Percentiles rank a stretch among this genome's conserved stretches.
Evolutionary conservation across 345 rosid genomes (phyloP).

Genomic region (Gynandropsis gynandra): DNA sequence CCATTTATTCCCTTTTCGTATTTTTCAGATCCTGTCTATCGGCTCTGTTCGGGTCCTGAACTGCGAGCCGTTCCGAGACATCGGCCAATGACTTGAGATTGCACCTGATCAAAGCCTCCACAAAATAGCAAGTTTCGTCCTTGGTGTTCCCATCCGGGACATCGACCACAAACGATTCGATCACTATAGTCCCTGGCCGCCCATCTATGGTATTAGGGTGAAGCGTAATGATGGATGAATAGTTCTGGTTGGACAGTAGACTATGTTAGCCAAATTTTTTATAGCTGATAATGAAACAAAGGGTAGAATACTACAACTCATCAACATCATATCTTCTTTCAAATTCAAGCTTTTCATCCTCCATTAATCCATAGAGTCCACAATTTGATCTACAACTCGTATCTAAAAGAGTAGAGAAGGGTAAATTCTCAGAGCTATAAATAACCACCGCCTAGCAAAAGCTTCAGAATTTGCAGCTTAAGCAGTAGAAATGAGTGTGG

Average conservation of each 20-base stretch:
- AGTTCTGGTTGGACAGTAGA: constrained; percentile 47
- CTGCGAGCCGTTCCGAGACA: constrained; percentile 79
- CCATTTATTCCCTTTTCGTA: neutral
- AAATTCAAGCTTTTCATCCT: too few species aligned
- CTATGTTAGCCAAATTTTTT: neutral
- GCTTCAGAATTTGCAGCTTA: too few species aligned
- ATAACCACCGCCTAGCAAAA: too few species aligned
- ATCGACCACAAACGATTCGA: constrained; percentile 90
- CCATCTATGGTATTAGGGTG: constrained; percentile 89
- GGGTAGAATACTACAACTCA: too few species aligned
- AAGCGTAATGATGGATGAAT: constrained; percentile 80
- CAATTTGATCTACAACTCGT: too few species aligned
- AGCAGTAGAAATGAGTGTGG: too few species aligned
- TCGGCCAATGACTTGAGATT: constrained; percentile 88
- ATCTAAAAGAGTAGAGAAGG: too few species aligned
- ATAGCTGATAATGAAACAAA: too few species aligned
- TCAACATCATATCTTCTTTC: too few species aligned
- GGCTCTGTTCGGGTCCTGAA: constrained; percentile 60
- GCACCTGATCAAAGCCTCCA: constrained; percentile 82
- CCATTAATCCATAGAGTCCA: too few species aligned
- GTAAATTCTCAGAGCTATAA: too few species aligned
- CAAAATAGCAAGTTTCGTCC: constrained; percentile 95
- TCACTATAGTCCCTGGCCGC: constrained; percentile 69
- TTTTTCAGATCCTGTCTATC: constrained; percentile 33
- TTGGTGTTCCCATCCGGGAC: constrained; percentile 90